Evolutionary conservation across 1,284 basidiomycete genomes (phyloP), one percentile per base, ranked within the genome.

Genomic region (Tilletia indica): DNA sequence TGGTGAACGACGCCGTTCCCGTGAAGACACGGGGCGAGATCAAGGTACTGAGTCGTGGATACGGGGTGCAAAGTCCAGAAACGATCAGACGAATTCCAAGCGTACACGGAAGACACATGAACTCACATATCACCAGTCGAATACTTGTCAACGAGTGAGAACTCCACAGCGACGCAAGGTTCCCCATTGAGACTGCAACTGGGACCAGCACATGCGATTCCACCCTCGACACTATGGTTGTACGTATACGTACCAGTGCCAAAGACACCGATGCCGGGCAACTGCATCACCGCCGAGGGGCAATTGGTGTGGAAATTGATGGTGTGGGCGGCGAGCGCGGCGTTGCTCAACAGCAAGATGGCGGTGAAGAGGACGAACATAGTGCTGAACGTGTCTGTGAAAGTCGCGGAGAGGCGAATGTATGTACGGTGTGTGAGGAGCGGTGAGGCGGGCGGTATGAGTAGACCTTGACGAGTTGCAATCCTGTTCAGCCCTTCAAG

Each of bases 101-200:
- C 6, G 6, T 14, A 14, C 3, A 45, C 42, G 1, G 42, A 31
- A 54, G 25, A 8, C 8, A 54, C 6, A n/a, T 8, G 19, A 31
- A 72, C 39, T 31, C 70, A 71, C 38, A 70, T 72, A 39, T 72
- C 71, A 4, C 54, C 71, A 2, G 71, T 67, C 12, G 71, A 64
- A 54, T 42, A 61, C n/a, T 42, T 63, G 31, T 58, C 48, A 12
- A 64, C 63, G 11, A 72, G 61, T 16, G 68, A 54, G 58, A 72
- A 72, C 64, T 72, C 71, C n/a, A 72, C 64, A 9, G 71, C 70
- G 39, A 69, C 42, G 68, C 68, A 70, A 8, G 14, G 14, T 0
- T 2, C 48, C 8, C 67, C 67, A 54, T 68, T 48, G 2, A 49
- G 3, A 36, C 6, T 11, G 67, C 67, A 68, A 21, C 2, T 8